Conservation (phyloP, 2,329 filamentous ascomycete species). For the Neofusicoccum sp. region DNA sequence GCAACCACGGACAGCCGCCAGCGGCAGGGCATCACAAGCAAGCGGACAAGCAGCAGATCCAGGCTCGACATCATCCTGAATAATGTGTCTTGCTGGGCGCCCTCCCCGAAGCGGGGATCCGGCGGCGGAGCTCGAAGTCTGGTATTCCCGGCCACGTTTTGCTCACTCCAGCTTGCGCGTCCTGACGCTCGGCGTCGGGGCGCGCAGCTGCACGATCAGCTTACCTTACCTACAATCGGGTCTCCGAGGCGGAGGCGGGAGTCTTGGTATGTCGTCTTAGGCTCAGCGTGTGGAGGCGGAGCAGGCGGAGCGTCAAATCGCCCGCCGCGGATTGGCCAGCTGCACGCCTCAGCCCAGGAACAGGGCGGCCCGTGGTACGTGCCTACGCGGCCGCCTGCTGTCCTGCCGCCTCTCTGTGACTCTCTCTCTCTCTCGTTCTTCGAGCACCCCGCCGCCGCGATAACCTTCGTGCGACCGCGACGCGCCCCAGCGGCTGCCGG, state of each 20-base stretch:
- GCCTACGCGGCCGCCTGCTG: neutral
- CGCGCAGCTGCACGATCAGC: slow-evolving; percentile 12
- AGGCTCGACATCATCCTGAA: slow-evolving; percentile 1
- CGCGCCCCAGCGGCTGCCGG: neutral
- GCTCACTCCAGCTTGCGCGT: slow-evolving; percentile 10
- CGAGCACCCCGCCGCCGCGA: neutral
- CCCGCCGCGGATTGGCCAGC: neutral
- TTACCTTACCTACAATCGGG: slow-evolving; percentile 17
- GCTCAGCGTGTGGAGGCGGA: slow-evolving; percentile 13
- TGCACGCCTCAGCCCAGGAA: slow-evolving; percentile 4
- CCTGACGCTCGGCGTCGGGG: slow-evolving; percentile 11
- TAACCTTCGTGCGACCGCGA: too few species aligned
- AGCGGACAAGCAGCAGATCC: neutral
- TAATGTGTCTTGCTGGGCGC: slow-evolving; percentile 3
- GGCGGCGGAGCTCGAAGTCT: neutral
- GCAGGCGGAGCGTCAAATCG: neutral
- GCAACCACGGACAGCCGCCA: neutral
- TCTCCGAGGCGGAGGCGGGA: slow-evolving; percentile 9
- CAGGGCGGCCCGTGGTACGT: neutral
- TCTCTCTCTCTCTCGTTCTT: neutral
- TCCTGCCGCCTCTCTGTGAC: neutral
- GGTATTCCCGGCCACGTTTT: neutral
- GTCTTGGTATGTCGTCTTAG: slow-evolving; percentile 10
- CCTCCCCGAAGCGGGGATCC: slow-evolving; percentile 15
- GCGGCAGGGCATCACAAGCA: neutral